A percentile compares a stretch with the other conserved stretches of the same genome.
These are phyloP conservation scores for Excoecaria agallocha DNA, from an alignment of 345 rosid species.

Conservation along the genomic window DNA sequence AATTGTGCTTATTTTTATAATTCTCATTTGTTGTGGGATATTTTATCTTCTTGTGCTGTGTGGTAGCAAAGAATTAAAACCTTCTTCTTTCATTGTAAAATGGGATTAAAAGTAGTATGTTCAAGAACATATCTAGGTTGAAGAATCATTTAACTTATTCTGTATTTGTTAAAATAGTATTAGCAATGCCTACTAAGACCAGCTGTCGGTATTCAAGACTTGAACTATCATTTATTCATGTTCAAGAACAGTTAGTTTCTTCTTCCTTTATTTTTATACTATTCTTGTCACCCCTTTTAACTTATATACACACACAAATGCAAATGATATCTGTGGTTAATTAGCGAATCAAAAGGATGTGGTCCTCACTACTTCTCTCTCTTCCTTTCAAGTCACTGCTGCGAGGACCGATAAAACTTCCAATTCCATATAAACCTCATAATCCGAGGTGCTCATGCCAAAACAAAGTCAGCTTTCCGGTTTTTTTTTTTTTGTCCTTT, in stretches of 20 bases:
- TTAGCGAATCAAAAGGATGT: neutral
- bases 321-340: neutral
- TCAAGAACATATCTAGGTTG: no score
- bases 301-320: neutral
- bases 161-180: neutral
- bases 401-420: no score
- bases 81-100: no score
- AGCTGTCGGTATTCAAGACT: neutral
- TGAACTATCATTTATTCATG: neutral
- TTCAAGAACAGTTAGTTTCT: no score
- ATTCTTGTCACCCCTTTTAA: neutral
- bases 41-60: neutral
- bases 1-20: neutral
- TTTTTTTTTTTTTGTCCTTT: no score
- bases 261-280: neutral
- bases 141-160: neutral
- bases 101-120: no score
- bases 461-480: no score
- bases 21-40: neutral
- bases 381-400: no score
- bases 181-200: neutral
- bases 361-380: neutral
- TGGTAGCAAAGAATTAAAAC: no score
- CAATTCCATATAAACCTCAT: no score
- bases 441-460: no score